These are phyloP conservation scores for Zalaria sp. DNA, from an alignment of 2,329 filamentous ascomycete genomes.

Conservation along the genomic window DNA sequence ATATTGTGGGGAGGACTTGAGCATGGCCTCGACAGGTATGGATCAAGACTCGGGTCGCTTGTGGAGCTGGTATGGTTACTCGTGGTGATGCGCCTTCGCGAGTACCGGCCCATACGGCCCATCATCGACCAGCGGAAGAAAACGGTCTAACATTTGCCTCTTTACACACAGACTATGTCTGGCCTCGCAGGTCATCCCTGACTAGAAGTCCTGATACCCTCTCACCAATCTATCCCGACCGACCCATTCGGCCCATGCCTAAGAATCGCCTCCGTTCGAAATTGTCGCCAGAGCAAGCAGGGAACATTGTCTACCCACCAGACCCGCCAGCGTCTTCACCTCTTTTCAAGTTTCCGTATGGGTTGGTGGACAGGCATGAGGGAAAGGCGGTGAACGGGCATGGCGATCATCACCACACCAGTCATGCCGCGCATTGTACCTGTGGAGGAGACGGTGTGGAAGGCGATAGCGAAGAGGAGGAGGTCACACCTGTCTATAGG, in stretches of 20 bases:
- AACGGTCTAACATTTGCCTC: neutral
- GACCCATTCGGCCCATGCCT: conserved; percentile 84
- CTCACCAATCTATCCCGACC: conserved; percentile 71
- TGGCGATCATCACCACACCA: conserved; percentile 23
- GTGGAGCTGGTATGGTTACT: no score
- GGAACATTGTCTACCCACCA: conserved; percentile 69
- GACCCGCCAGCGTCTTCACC: conserved; percentile 56
- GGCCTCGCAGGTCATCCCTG: conserved; percentile 9
- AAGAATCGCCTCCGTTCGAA: conserved; percentile 78
- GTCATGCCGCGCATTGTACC: conserved; percentile 30
- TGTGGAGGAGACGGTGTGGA: conserved; percentile 33
- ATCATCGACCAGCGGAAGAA: no score
- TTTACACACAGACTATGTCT: conserved; percentile 2
- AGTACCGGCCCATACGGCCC: no score
- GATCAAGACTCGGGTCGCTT: no score
- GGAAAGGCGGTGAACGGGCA: conserved; percentile 6
- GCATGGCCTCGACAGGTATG: no score
- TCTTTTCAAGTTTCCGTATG: conserved; percentile 58
- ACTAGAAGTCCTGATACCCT: conserved; percentile 44
- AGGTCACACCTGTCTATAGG: conserved; percentile 24
- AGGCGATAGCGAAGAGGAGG: conserved; percentile 49
- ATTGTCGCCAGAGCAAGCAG: conserved; percentile 71
- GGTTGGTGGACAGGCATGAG: conserved; percentile 15
- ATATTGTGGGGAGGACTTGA: no score
- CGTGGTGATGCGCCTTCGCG: no score